Percentiles rank a stretch among this genome's conserved stretches.
phyloP scores from a whole-genome alignment of 257 asterid genomes.

The Henckelia pumila region DNA sequence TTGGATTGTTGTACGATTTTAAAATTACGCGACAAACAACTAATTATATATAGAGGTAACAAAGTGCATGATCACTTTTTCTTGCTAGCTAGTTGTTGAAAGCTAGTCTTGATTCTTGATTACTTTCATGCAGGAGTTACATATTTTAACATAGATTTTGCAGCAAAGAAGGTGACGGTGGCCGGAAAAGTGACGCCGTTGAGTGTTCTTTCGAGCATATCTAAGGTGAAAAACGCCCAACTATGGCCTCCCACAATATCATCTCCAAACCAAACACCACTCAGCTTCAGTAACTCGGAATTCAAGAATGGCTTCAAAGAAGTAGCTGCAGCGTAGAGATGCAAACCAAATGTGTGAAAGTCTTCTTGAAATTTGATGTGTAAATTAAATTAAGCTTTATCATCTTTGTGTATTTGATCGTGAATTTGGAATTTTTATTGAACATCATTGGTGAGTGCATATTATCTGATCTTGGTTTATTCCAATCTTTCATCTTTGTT shows the following conservation, averaged over 20 bases:
- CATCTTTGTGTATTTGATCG: neutral
- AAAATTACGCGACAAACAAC: no score
- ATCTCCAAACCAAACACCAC: constrained; percentile 24
- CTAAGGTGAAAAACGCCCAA: constrained; percentile 83
- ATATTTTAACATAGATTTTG: constrained; percentile 76
- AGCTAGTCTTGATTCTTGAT: constrained; percentile 11
- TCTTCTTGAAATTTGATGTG: neutral
- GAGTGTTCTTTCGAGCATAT: constrained; percentile 70
- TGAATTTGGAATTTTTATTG: neutral
- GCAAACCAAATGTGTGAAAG: neutral
- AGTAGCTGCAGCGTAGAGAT: constrained; percentile 12
- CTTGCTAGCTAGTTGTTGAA: no score
- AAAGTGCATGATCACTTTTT: no score
- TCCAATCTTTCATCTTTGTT: no score
- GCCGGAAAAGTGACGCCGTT: constrained; percentile 66
- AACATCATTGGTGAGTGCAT: neutral
- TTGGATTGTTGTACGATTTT: no score
- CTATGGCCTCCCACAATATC: constrained; percentile 56
- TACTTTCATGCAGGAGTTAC: constrained; percentile 59
- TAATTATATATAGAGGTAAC: no score
- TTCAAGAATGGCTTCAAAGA: constrained; percentile 21
- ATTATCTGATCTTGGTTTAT: no score
- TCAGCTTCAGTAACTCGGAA: constrained; percentile 17
- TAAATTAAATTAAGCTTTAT: no score
- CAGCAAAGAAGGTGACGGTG: constrained; percentile 74